Conservation (phyloP, 345 rosid species). For the Melastoma malabathricum region DNA sequence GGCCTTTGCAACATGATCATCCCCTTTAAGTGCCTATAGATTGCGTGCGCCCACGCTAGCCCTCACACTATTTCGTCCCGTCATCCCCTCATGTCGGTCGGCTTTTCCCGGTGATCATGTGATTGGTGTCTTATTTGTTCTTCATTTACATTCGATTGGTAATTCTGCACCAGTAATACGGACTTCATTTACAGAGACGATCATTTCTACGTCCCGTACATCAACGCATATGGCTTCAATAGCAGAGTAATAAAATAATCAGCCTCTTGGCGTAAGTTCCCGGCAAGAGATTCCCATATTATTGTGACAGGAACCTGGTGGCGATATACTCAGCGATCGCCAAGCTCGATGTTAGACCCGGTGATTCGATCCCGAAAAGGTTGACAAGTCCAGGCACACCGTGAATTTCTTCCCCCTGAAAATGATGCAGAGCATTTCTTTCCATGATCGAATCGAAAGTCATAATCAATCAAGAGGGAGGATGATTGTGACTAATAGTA, state of each 20-base stretch:
- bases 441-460: background rate
- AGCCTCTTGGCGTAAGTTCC: too few relatives aligned
- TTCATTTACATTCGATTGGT: too few relatives aligned
- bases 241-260: too few relatives aligned
- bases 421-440: background rate
- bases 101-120: background rate
- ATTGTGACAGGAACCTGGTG: conserved; percentile 30
- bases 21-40: too few relatives aligned
- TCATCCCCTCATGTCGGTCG: background rate
- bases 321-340: conserved; percentile 76
- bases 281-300: background rate
- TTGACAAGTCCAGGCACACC: conserved; percentile 78
- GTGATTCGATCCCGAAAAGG: conserved; percentile 85
- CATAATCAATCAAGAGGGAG: background rate
- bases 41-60: too few relatives aligned
- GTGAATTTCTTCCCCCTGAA: conserved; percentile 73
- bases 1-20: conserved; percentile 13
- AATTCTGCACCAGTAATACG: too few relatives aligned
- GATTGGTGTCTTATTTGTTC: too few relatives aligned
- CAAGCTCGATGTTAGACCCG: conserved; percentile 91
- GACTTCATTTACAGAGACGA: too few relatives aligned
- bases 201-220: too few relatives aligned
- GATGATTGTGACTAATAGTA: background rate
- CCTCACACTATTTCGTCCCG: too few relatives aligned
- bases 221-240: too few relatives aligned